Percentiles rank a stretch among this genome's conserved stretches.
These are phyloP conservation scores for Prinsepia uniflora DNA, from an alignment of 306 rosid species.

Conservation along the genomic window DNA sequence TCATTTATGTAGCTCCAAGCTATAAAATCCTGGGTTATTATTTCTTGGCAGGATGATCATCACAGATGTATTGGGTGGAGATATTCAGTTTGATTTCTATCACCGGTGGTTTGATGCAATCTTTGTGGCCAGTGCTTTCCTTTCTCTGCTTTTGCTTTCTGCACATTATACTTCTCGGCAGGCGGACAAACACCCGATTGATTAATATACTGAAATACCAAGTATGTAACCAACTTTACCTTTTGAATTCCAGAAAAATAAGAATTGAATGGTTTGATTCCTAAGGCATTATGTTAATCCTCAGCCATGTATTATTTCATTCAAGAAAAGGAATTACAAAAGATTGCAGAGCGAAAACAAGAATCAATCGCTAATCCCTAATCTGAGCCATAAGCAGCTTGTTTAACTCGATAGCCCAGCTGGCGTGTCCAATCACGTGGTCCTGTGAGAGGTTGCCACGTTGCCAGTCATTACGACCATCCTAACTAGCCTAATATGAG, in stretches of 20 bases:
- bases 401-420: too few species aligned
- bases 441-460: too few species aligned
- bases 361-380: too few species aligned
- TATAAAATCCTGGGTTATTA: constrained; percentile 1
- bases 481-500: too few species aligned
- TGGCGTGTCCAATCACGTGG: too few species aligned
- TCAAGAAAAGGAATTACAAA: too few species aligned
- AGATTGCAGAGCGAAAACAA: too few species aligned
- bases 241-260: background rate
- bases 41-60: constrained; percentile 73
- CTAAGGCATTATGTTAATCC: background rate
- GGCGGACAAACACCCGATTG: constrained; percentile 95
- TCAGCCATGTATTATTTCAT: too few species aligned
- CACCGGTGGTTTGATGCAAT: constrained; percentile 99
- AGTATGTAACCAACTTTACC: constrained; percentile 14
- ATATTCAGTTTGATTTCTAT: constrained; percentile 95
- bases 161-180: constrained; percentile 97
- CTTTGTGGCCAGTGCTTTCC: constrained; percentile 97
- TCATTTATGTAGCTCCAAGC: background rate
- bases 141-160: constrained; percentile 87
- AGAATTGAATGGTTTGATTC: background rate
- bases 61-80: constrained; percentile 98
- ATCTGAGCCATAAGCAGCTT: too few species aligned
- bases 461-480: too few species aligned
- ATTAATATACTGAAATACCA: constrained; percentile 30